A percentile compares a stretch with the other conserved stretches of the same genome.
Evolutionary conservation across 768 basidiomycete genomes (phyloP).

Genomic region (Calocybe gangraenosa): DNA sequence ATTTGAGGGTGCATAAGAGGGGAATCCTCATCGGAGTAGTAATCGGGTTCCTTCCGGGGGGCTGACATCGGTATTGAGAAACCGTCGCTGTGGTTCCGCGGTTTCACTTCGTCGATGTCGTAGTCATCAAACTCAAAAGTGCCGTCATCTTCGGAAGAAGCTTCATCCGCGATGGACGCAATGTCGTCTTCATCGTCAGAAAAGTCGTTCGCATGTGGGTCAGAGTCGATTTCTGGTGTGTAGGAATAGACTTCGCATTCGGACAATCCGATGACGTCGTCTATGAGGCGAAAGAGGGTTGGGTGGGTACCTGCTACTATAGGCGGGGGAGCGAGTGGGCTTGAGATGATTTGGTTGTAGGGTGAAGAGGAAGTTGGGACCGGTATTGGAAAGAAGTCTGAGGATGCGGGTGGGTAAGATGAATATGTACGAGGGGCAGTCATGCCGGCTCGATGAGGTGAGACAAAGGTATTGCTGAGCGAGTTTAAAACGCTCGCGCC

Average conservation of each 20-base stretch:
- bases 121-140: conserved; percentile 81
- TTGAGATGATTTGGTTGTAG: conserved; percentile 48
- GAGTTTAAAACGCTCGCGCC: conserved; percentile 78
- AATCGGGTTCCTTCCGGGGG: conserved; percentile 35
- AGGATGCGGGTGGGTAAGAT: conserved; percentile 71
- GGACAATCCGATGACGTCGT: conserved; percentile 83
- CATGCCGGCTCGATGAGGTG: conserved; percentile 63
- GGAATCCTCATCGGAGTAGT: conserved; percentile 33
- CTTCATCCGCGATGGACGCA: conserved; percentile 61
- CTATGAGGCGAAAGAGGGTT: conserved; percentile 78
- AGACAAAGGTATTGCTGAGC: conserved; percentile 77
- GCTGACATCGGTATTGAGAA: conserved; percentile 35
- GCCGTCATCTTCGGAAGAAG: conserved; percentile 68
- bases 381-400: conserved; percentile 74
- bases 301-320: conserved; percentile 86
- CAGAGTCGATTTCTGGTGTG: conserved; percentile 87
- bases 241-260: conserved; percentile 98
- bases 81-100: conserved; percentile 32
- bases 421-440: conserved; percentile 80
- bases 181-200: conserved; percentile 77
- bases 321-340: conserved; percentile 67
- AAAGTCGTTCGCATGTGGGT: conserved; percentile 87
- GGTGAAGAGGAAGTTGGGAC: conserved; percentile 72
- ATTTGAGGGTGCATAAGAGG: conserved; percentile 37
- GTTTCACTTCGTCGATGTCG: conserved; percentile 58